Evolutionary conservation across 441 rosid species (phyloP), one percentile per base, ranked within the genome.

Genomic region (Pelargonium exstipulatum): DNA sequence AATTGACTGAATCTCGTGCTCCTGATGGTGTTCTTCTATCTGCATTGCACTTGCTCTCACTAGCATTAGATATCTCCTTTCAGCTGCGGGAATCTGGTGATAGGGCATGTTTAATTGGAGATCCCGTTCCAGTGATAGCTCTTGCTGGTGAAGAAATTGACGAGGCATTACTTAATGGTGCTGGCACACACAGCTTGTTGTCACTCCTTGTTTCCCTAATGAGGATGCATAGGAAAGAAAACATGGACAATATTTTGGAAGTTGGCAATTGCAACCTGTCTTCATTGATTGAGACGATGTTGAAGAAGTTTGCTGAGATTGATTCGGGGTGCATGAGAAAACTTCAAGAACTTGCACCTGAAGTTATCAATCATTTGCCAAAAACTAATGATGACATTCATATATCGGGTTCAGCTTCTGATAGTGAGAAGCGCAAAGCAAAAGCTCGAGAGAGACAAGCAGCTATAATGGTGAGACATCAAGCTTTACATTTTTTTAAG

Each of bases 401-500:
- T 62, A 72, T 71, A 32, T 62, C 77, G 63, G 80, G 73, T 62
- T 81, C 87, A 63, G 62, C 71, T 65, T 84, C 92, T 76, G 90
- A 90, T 70, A 78, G 77, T 73, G 96, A 90, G 79, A 86, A 75
- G 77, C 95, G 87, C 79, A 92, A 91, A 86, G 96, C 92, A 12
- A 89, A 83, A 83, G 98, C 97, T 68, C 90, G 94, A 57, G 91
- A 92, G 80, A 87, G 90, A 77, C 98, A 95, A 83, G 99, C 97
- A 75, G 96, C 96, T 62, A 76, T 92, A 69, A 51, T 92, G 97
- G 99, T 95, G 82, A 78, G 93, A 74, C 69, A 61, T 58, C 55
- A 48, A 49, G 42, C 42, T 5, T 13, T 26, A 26, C 42, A 61
- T 18, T 57, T 61, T 61, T 55, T 17, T 55, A 18, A 22, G 37